phyloP scores from a whole-genome alignment of 208 protist species.

The Angomonas ambiguus region DNA sequence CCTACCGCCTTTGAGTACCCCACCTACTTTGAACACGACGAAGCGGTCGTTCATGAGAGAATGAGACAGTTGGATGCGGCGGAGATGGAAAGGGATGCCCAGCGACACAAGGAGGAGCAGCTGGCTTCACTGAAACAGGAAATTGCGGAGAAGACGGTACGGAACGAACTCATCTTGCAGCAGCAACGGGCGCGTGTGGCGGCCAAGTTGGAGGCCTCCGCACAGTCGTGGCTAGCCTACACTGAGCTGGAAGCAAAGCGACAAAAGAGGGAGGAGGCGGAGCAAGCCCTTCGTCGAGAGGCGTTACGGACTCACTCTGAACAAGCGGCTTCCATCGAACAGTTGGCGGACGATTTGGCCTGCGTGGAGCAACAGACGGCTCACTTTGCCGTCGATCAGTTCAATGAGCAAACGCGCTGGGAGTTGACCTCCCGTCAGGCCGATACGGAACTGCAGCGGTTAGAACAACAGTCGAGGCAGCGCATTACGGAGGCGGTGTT shows the following conservation, averaged over 20 bases:
- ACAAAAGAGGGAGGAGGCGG: constrained; percentile 32
- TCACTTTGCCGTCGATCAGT: constrained; percentile 35
- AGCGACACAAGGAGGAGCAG: constrained; percentile 18
- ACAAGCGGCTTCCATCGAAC: constrained; percentile 36
- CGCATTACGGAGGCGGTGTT: constrained; percentile 37
- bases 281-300: constrained; percentile 33
- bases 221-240: constrained; percentile 34
- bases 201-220: constrained; percentile 58
- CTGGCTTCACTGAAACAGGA: constrained; percentile 27
- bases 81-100: constrained; percentile 21
- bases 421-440: constrained; percentile 35
- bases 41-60: constrained; percentile 32
- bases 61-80: constrained; percentile 46
- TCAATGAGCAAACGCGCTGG: constrained; percentile 61
- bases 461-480: constrained; percentile 43
- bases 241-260: constrained; percentile 32
- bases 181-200: constrained; percentile 54
- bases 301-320: constrained; percentile 26
- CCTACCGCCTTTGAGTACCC: constrained; percentile 40
- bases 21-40: constrained; percentile 27
- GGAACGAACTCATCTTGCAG: constrained; percentile 47
- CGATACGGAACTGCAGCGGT: constrained; percentile 39
- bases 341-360: constrained; percentile 31
- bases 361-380: constrained; percentile 28
- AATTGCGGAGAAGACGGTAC: constrained; percentile 22